Evolutionary conservation across 768 basidiomycete species (phyloP).

Genomic region (Auriculariales sp.): DNA sequence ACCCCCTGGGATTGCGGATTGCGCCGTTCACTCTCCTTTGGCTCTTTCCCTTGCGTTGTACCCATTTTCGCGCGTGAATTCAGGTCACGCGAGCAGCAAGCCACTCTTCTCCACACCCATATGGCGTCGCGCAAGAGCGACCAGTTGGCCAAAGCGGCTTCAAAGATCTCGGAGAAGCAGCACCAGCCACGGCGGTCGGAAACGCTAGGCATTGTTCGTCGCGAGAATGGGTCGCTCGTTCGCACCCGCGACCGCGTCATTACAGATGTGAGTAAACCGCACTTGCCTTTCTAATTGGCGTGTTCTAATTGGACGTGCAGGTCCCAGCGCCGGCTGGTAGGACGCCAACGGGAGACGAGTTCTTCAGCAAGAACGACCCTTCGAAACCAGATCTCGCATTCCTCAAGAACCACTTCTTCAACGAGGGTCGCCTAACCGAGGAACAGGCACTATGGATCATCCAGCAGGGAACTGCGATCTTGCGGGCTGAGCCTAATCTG

Average conservation of each 20-base stretch:
- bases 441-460: slow-evolving; percentile 77
- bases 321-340: neutral
- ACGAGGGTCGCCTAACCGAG: slow-evolving; percentile 73
- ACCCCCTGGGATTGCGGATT: no score
- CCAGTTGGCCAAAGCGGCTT: slow-evolving; percentile 13
- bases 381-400: slow-evolving; percentile 58
- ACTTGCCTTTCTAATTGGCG: neutral
- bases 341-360: neutral
- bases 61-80: no score
- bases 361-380: neutral
- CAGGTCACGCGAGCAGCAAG: no score
- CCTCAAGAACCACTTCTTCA: slow-evolving; percentile 79
- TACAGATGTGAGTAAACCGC: slow-evolving; percentile 59
- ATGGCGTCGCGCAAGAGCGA: neutral
- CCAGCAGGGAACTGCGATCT: slow-evolving; percentile 44
- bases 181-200: slow-evolving; percentile 80
- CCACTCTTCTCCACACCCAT: no score
- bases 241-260: slow-evolving; percentile 91
- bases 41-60: no score
- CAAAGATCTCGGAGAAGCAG: slow-evolving; percentile 24
- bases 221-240: slow-evolving; percentile 16
- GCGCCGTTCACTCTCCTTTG: no score
- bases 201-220: neutral
- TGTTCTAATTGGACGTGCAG: neutral
- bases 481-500: slow-evolving; percentile 71